Conservation (phyloP, 768 basidiomycete species). For the Pholiota molesta region DNA sequence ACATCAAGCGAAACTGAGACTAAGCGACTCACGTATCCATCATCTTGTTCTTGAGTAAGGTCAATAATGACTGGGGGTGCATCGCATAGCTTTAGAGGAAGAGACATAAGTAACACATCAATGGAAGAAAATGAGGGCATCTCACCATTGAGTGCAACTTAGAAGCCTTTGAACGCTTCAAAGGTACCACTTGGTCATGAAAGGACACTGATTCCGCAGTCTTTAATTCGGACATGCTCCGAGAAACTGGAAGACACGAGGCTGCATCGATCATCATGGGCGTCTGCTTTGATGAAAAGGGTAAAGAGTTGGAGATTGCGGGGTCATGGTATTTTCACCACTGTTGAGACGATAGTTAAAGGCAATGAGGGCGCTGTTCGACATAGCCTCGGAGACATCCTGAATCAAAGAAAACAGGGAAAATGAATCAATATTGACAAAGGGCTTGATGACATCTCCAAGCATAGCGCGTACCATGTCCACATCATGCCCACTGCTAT, state of each 20-base stretch:
- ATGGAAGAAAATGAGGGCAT: not conserved
- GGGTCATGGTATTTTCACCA: not conserved
- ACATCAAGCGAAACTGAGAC: not conserved
- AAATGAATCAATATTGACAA: conserved; percentile 6
- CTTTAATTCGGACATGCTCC: not conserved
- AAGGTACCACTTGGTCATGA: not conserved
- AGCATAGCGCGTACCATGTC: conserved; percentile 13
- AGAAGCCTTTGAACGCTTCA: not conserved
- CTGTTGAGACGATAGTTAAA: conserved; percentile 6
- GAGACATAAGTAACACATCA: not conserved
- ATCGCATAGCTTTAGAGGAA: conserved; percentile 20
- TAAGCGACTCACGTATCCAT: conserved; percentile 9
- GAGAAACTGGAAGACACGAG: conserved; percentile 2
- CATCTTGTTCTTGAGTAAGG: not conserved
- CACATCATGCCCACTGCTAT: not conserved
- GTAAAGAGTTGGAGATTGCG: not conserved
- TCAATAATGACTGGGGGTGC: conserved; percentile 18
- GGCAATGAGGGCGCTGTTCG: conserved; percentile 14
- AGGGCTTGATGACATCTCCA: not conserved
- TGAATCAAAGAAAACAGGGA: conserved; percentile 11
- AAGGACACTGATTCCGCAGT: not conserved
- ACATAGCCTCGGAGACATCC: conserved; percentile 11
- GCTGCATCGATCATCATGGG: not conserved
- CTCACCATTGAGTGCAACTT: conserved; percentile 19
- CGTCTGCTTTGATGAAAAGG: not conserved